Evolutionary conservation across 2,329 filamentous ascomycete species (phyloP), one percentile per base, ranked within the genome.

Genomic region (Diplodia mutila): DNA sequence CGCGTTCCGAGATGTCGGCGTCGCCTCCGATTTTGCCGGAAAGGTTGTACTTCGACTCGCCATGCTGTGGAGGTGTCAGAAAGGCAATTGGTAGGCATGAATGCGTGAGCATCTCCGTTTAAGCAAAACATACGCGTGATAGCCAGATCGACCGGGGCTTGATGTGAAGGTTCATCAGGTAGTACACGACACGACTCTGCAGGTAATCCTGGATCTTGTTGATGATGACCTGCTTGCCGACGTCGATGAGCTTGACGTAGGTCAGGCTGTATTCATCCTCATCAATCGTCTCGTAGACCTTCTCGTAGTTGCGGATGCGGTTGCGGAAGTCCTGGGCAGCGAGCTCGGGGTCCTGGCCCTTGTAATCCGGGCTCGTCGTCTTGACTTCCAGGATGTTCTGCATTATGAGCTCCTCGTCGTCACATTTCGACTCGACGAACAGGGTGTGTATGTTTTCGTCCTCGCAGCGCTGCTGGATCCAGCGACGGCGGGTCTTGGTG

Each of bases 131-230:
- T 84, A 94, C 92, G 71, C 95, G 86, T 72, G 95, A 98, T 63
- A 99, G 83, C 95, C 95, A 99, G 72, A 99, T 97, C 4, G 93
- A 97, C 67, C 95, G 89, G 21, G 94, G 94, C 71, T 94, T 94
- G 79, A 99, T 99, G 81, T 99, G 95, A 48, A 99, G 85, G 78
- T 98, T 99, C 90, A 98, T 97, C 68, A 98, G 88, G 78, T 97
- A 99, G 81, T 99, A 99, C 54, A 99, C 94, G 53, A 99, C 90
- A 68, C 95, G 90, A 78, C 93, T 97, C 78, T 97, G 95, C 32
- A 99, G 85, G 76, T 99, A 99, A 80, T 99, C 95, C 77, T 93
- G 90, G 75, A 99, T 97, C 76, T 91, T 90, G 82, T 98, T 99
- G 86, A 99, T 98, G 75, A 98, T 95, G 76, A 98, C 94, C 76